Base-by-base conservation (phyloP, 768 basidiomycete genomes). In the Suillus bovinus region DNA sequence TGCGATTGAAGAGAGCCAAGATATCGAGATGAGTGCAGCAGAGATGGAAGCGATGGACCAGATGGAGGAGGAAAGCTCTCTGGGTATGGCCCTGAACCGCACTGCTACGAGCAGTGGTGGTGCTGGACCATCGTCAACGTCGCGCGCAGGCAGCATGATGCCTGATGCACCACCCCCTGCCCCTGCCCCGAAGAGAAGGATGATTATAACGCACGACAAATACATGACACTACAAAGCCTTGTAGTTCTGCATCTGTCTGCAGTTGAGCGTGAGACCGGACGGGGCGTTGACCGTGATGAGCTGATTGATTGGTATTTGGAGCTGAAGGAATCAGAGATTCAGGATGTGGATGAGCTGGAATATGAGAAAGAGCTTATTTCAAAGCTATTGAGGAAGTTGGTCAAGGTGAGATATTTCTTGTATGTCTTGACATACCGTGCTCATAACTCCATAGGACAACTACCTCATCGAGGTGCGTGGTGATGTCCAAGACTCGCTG, bases 291-390 rank as follows among this genome's bases (percentile, higher is more conserved):
- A 94, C 69, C 83, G 89, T 50, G 94, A 96, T 67, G 96, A 97
- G 68, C 82, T 99, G 60, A 90, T 96, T 65, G 94, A 96, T 72
- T 96, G 94, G 96, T 99, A 98, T 72, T 83, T 99, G 60, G 97
- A 99, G 78, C 77, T 85, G 66, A 90, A 87, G 73, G 97, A 99
- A 74, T 79, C 81, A 10, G 90, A 94, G 64, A 78, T 99, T 42
- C 84, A 89, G 65, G 88, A 90, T 58, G 83, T 94, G 6, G 94
- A 95, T 59, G 89, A 96, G 69, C 77, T 97, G 20, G 94, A 98
- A 68, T 90, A 91, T 67, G 92, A 99, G 77, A 89, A 89, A 69
- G 93, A 94, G 73, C 80, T 99, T 56, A 86, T 98, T 63, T 86
- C 84, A 44, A 99, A 99, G 77, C 87, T 97, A 70, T 74, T 99